Conservation (phyloP, 345 rosid genomes). For the Populus alba region DNA sequence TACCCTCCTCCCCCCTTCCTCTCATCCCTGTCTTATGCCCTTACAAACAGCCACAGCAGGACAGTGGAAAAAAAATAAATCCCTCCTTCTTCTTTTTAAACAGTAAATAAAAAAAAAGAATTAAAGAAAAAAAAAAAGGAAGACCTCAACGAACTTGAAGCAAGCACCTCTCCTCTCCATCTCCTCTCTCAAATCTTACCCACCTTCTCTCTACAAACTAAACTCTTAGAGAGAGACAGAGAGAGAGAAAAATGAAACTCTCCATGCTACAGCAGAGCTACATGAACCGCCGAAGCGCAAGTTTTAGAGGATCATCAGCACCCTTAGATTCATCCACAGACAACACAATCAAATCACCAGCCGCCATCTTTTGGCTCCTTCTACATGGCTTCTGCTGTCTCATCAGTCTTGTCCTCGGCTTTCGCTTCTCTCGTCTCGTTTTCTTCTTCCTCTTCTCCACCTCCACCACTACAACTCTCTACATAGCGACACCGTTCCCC, state of each 20-base stretch:
- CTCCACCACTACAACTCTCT: constrained; percentile 41
- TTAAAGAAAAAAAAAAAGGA: not conserved
- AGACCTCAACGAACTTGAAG: not conserved
- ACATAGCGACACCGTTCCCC: constrained; percentile 57
- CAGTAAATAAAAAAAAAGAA: too few species aligned
- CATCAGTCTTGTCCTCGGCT: constrained; percentile 82
- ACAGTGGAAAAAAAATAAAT: constrained; percentile 9
- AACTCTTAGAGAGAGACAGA: not conserved
- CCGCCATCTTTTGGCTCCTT: constrained; percentile 68
- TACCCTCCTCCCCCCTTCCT: not conserved
- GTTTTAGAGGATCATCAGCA: constrained; percentile 54
- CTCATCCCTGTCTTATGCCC: not conserved
- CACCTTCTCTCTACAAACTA: not conserved
- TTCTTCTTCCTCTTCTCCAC: constrained; percentile 88
- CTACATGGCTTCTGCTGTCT: constrained; percentile 83
- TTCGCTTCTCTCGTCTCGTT: constrained; percentile 85
- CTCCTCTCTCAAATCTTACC: not conserved
- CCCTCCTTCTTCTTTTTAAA: constrained; percentile 11
- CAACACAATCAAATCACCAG: constrained; percentile 55
- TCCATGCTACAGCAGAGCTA: constrained; percentile 81
- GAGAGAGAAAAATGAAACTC: constrained; percentile 57
- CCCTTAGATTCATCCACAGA: constrained; percentile 62
- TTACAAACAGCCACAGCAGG: not conserved
- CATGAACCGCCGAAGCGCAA: constrained; percentile 62
- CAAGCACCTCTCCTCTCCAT: constrained; percentile 1